Percentiles rank a stretch among this genome's conserved stretches.
These are phyloP conservation scores for Ustilago tritici DNA, from an alignment of 1,284 basidiomycete genomes.

Conservation along the genomic window DNA sequence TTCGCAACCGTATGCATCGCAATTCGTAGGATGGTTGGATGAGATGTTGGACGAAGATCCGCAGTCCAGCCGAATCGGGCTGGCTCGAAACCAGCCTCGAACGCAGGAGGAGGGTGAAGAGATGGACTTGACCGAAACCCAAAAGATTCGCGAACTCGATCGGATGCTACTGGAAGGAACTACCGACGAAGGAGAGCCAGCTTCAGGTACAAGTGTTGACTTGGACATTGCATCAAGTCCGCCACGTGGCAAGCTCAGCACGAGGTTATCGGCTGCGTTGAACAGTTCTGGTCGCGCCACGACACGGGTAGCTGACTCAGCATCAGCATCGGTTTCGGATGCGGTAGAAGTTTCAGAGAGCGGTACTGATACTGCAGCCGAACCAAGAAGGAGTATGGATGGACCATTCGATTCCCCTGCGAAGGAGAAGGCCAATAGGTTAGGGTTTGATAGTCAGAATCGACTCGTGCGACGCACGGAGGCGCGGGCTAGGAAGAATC, in stretches of 20 bases:
- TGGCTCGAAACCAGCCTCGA: background rate
- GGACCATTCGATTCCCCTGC: slow-evolving; percentile 42
- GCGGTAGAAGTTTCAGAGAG: slow-evolving; percentile 14
- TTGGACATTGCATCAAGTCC: slow-evolving; percentile 43
- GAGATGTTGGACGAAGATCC: slow-evolving; percentile 37
- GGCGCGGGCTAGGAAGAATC: slow-evolving; percentile 5
- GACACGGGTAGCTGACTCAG: background rate
- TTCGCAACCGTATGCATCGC: slow-evolving; percentile 41
- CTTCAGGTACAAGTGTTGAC: slow-evolving; percentile 21
- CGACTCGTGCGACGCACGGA: slow-evolving; percentile 28
- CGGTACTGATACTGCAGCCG: slow-evolving; percentile 8
- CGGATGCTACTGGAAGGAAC: slow-evolving; percentile 23
- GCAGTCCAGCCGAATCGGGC: background rate
- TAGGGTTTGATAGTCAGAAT: slow-evolving; percentile 49
- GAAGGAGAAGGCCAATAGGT: slow-evolving; percentile 36
- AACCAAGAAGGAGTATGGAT: slow-evolving; percentile 17
- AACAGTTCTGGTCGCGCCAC: slow-evolving; percentile 25
- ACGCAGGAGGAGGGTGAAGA: background rate
- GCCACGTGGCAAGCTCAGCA: slow-evolving; percentile 19
- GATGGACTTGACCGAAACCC: slow-evolving; percentile 27
- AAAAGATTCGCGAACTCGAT: slow-evolving; percentile 36
- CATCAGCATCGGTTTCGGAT: background rate
- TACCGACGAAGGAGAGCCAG: slow-evolving; percentile 1
- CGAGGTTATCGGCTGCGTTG: slow-evolving; percentile 30
- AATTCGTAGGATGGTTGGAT: slow-evolving; percentile 43